phyloP scores from a whole-genome alignment of 1,284 basidiomycete genomes.

The Omphalotus olearius region DNA sequence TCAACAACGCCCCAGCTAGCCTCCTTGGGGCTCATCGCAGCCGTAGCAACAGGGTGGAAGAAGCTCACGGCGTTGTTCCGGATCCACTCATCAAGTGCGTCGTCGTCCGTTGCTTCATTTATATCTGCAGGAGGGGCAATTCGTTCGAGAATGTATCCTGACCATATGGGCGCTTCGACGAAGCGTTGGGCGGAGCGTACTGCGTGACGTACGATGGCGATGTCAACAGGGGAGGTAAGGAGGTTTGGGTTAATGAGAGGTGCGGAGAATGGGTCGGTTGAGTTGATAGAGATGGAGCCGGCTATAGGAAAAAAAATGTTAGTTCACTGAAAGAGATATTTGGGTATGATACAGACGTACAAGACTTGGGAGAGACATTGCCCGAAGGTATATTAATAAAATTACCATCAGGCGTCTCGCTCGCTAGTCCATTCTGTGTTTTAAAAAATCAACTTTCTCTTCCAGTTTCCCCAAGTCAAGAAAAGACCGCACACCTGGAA shows the following conservation, averaged over 20 bases:
- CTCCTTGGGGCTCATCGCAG: slow-evolving; percentile 9
- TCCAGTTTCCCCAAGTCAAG: not conserved
- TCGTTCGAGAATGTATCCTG: slow-evolving; percentile 15
- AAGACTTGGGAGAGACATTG: slow-evolving; percentile 3
- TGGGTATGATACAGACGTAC: slow-evolving; percentile 2
- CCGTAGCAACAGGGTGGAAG: slow-evolving; percentile 14
- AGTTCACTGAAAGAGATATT: slow-evolving; percentile 1
- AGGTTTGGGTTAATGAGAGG: slow-evolving; percentile 17
- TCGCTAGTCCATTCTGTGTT: slow-evolving; percentile 3
- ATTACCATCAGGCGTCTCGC: not conserved
- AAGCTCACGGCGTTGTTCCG: slow-evolving; percentile 10
- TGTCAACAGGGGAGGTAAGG: slow-evolving; percentile 15
- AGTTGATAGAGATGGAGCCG: slow-evolving; percentile 15
- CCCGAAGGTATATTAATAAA: slow-evolving; percentile 3
- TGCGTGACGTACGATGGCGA: slow-evolving; percentile 14
- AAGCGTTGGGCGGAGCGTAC: slow-evolving; percentile 11
- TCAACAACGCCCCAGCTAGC: slow-evolving; percentile 14
- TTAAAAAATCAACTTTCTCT: not conserved
- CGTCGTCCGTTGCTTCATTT: slow-evolving; percentile 7
- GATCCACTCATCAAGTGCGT: slow-evolving; percentile 16
- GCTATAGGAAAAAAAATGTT: slow-evolving; percentile 5
- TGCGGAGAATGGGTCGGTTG: slow-evolving; percentile 12
- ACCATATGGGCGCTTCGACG: slow-evolving; percentile 14
- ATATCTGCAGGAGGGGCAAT: not conserved
- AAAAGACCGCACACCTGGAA: slow-evolving; percentile 20